Percentiles rank a stretch among this genome's conserved stretches.
These are phyloP conservation scores for Malania oleifera DNA, from an alignment of 164 flowering plant genomes.

Conservation along the genomic window DNA sequence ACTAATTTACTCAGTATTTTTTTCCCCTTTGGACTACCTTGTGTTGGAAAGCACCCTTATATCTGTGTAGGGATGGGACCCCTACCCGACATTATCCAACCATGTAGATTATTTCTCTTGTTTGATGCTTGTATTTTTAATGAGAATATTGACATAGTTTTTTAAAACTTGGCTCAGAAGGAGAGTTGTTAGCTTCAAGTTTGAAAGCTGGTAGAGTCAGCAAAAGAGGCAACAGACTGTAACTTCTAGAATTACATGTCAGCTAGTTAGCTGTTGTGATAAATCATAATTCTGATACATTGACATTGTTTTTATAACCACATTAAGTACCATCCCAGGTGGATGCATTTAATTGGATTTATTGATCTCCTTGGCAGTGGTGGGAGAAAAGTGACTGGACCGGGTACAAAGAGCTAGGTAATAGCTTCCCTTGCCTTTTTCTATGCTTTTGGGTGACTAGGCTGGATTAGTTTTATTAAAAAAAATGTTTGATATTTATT, in stretches of 20 bases:
- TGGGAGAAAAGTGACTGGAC: conserved; percentile 99
- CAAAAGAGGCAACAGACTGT: not conserved
- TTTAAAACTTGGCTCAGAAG: not conserved
- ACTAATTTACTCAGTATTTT: no score
- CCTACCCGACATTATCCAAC: not conserved
- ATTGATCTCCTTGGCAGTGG: conserved; percentile 94
- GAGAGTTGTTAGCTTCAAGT: not conserved
- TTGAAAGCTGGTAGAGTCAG: not conserved
- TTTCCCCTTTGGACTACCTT: not conserved
- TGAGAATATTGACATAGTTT: not conserved
- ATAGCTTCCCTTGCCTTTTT: conserved; percentile 10
- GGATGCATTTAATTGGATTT: conserved; percentile 66
- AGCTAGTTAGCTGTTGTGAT: not conserved
- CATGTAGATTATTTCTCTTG: not conserved
- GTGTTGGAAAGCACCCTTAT: not conserved
- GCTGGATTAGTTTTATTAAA: not conserved
- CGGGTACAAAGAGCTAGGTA: conserved; percentile 98
- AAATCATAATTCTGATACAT: not conserved
- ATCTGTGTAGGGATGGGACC: not conserved
- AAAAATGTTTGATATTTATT: not conserved
- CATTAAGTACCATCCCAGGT: conserved; percentile 58
- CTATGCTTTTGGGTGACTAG: not conserved
- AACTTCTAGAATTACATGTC: conserved; percentile 1
- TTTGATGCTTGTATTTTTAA: not conserved
- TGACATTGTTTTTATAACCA: conserved; percentile 29